A percentile compares a stretch with the other conserved stretches of the same genome.
Conservation (phyloP, 306 rosid species). For the Dryas drummondii region DNA sequence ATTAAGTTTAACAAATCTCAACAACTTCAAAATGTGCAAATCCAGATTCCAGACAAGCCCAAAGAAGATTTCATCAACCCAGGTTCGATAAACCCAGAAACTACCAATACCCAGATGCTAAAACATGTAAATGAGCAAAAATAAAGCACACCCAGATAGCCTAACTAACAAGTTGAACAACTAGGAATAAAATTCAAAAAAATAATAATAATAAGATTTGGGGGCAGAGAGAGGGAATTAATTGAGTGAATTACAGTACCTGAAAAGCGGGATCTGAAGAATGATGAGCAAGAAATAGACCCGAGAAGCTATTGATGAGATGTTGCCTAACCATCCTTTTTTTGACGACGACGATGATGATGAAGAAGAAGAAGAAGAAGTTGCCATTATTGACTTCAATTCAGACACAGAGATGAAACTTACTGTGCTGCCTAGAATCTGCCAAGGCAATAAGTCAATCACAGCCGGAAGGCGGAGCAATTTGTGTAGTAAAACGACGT, state of each 20-base stretch:
- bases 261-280: conserved; percentile 93
- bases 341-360: conserved; percentile 35
- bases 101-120: conserved; percentile 1
- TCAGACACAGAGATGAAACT: not conserved
- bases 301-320: conserved; percentile 55
- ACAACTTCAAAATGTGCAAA: not conserved
- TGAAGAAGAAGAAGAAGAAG: conserved; percentile 15
- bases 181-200: not conserved
- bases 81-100: not conserved
- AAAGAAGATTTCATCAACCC: not conserved
- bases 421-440: not conserved
- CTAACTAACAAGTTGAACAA: conserved; percentile 3
- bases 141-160: not conserved
- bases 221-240: not conserved
- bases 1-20: not conserved
- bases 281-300: conserved; percentile 72
- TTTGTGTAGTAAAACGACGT: not conserved
- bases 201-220: not conserved
- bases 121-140: conserved; percentile 1
- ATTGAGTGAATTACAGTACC: conserved; percentile 37
- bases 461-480: not conserved
- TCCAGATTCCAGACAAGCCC: not conserved
- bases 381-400: conserved; percentile 41
- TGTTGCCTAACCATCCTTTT: conserved; percentile 50
- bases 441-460: not conserved